Evolutionary conservation across 176 grass and related monocot species (phyloP).

Genomic region (Oryza coarctata): DNA sequence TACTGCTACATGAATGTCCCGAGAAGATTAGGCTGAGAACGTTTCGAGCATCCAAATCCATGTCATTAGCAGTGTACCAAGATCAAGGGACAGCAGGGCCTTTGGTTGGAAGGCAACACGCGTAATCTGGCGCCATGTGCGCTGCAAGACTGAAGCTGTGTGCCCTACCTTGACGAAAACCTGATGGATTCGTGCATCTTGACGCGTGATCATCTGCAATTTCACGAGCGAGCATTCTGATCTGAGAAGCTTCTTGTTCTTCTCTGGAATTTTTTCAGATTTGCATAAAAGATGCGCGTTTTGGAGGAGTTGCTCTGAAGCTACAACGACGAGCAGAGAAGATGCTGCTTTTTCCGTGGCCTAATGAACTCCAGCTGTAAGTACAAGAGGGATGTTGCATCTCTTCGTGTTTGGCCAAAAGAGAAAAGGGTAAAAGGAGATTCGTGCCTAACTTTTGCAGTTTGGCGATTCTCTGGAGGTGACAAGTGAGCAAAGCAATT

Average conservation of each 20-base stretch:
- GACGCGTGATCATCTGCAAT: no score
- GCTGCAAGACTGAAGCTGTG: not conserved
- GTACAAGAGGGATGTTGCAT: not conserved
- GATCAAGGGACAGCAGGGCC: not conserved
- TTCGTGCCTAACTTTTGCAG: not conserved
- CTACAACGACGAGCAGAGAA: not conserved
- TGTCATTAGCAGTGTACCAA: not conserved
- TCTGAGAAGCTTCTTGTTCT: no score
- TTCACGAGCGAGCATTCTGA: no score
- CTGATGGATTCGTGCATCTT: not conserved
- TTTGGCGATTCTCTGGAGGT: not conserved
- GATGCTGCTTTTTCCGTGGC: not conserved
- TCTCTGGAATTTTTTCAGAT: no score
- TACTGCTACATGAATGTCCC: no score
- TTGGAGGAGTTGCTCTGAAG: not conserved
- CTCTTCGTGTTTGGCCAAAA: not conserved
- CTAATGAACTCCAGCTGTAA: conserved; percentile 15
- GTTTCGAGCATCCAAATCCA: not conserved
- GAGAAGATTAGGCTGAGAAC: not conserved
- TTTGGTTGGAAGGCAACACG: not conserved
- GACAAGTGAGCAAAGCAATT: not conserved
- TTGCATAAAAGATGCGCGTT: no score
- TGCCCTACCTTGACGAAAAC: not conserved
- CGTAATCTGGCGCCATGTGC: not conserved
- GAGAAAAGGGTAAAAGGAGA: not conserved